Evolutionary conservation across 345 rosid species (phyloP), one percentile per base, ranked within the genome.

Genomic region (Anastatica hierochuntica): DNA sequence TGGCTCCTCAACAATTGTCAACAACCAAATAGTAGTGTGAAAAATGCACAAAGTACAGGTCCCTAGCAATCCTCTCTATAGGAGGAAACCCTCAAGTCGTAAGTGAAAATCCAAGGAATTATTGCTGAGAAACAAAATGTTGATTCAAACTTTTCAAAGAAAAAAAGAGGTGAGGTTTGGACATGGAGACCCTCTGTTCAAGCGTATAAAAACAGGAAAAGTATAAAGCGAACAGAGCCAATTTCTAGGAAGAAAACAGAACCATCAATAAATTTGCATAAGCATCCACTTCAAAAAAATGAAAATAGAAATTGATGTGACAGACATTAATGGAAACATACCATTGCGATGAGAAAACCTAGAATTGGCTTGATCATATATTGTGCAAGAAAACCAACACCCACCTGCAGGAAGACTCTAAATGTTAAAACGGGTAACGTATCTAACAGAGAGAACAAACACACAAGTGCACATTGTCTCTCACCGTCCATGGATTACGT

Each of bases 401-500:
- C 98, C 20, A 92, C 96, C 94, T 87, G 84, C 79, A 84, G 33
- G 49, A 47, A n/a, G 26, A 60, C 52, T 30, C 8, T 11, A 36
- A 38, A 17, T 17, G 27, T 68, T 37, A 52, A n/a, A 56, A 39
- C 41, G 8, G 19, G 41, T 5, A 15, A 13, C 2, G 0, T 10
- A 52, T 51, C 56, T 27, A 23, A 39, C 38, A 55, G 19, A 39
- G 6, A 0, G 0, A 66, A 60, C 7, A 23, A 10, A 42, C 21
- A 63, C 60, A 40, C 4, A 7, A 38, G 19, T 26, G 6, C n/a
- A 11, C 62, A 29, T 40, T 21, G 31, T 29, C 43, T 50, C 89
- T 78, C 79, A 92, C 90, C 73, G 98, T 92, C 96, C 98, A 88
- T 23, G 94, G 98, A 55, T 92, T 92, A 58, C 86, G 82, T 55